Percentiles rank a stretch among this genome's conserved stretches.
Conservation (phyloP, 2,329 filamentous ascomycete species). For the Thelonectria rubi region DNA sequence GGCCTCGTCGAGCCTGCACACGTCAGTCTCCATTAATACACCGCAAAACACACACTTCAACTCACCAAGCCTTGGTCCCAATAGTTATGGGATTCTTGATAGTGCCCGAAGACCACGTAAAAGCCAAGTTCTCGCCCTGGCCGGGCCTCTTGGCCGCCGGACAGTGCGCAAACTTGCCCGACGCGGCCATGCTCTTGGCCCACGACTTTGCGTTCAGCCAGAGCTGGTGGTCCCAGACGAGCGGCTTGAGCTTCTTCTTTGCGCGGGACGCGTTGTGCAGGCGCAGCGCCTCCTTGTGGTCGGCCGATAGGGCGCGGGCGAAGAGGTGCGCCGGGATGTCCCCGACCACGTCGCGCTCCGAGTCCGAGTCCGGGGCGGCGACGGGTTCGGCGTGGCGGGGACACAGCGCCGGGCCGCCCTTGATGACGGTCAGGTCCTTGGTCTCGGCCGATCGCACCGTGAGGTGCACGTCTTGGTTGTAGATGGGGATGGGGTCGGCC, state of each 20-base stretch:
- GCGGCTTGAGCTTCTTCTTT: constrained; percentile 26
- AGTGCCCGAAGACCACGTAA: constrained; percentile 24
- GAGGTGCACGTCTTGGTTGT: not conserved
- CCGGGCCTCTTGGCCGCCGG: constrained; percentile 5
- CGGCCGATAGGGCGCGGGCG: constrained; percentile 17
- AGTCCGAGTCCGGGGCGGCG: not conserved
- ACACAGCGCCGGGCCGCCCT: constrained; percentile 3
- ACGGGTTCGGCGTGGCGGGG: not conserved
- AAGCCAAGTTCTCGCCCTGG: constrained; percentile 39
- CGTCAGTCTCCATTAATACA: accelerated
- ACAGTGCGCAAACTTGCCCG: constrained; percentile 31
- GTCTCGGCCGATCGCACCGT: not conserved
- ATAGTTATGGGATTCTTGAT: constrained; percentile 28
- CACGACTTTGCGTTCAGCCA: constrained; percentile 24
- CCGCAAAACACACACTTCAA: accelerated
- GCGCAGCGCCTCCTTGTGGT: constrained; percentile 27
- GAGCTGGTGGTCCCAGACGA: constrained; percentile 31
- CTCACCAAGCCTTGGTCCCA: constrained; percentile 33
- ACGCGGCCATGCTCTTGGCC: constrained; percentile 31
- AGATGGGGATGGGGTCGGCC: constrained; percentile 20
- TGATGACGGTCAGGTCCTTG: not conserved
- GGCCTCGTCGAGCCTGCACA: constrained; percentile 31
- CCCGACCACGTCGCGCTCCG: not conserved
- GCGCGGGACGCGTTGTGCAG: constrained; percentile 33
- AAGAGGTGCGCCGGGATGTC: constrained; percentile 6